Evolutionary conservation across 495 filamentous ascomycete species (phyloP).

Genomic region (Tetracladium marchalianum): DNA sequence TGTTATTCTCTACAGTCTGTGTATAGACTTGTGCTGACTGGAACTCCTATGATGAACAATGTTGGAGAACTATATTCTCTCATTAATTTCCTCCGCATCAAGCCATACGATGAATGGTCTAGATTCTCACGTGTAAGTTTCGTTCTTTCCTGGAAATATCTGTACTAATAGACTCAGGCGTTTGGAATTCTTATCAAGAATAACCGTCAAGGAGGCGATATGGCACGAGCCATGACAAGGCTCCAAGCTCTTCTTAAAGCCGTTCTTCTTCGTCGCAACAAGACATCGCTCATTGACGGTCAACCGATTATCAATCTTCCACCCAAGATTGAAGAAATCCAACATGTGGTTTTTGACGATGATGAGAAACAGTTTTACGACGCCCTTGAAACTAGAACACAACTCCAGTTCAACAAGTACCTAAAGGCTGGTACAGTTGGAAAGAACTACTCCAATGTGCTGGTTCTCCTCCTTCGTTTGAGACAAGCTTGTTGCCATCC

Average conservation of each 20-base stretch:
- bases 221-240: constrained; percentile 50
- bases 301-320: constrained; percentile 72
- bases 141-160: not conserved
- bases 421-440: constrained; percentile 61
- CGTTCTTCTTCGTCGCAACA: constrained; percentile 77
- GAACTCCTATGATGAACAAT: constrained; percentile 91
- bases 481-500: constrained; percentile 93
- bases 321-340: constrained; percentile 52
- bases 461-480: constrained; percentile 78
- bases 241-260: constrained; percentile 77
- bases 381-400: constrained; percentile 56
- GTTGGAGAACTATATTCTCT: constrained; percentile 76
- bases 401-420: constrained; percentile 68
- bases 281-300: constrained; percentile 75
- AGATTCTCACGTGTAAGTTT: constrained; percentile 37
- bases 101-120: constrained; percentile 59
- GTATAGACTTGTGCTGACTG: constrained; percentile 78
- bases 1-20: constrained; percentile 49
- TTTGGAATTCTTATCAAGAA: constrained; percentile 26
- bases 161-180: constrained; percentile 10
- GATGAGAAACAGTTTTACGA: constrained; percentile 67
- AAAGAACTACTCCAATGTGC: constrained; percentile 72
- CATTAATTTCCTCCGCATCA: constrained; percentile 71
- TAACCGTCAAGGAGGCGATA: constrained; percentile 20
- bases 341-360: constrained; percentile 61